Percentiles rank a stretch among this genome's conserved stretches.
Conservation (phyloP, 2,329 filamentous ascomycete species). For the Cladosporium sp. region DNA sequence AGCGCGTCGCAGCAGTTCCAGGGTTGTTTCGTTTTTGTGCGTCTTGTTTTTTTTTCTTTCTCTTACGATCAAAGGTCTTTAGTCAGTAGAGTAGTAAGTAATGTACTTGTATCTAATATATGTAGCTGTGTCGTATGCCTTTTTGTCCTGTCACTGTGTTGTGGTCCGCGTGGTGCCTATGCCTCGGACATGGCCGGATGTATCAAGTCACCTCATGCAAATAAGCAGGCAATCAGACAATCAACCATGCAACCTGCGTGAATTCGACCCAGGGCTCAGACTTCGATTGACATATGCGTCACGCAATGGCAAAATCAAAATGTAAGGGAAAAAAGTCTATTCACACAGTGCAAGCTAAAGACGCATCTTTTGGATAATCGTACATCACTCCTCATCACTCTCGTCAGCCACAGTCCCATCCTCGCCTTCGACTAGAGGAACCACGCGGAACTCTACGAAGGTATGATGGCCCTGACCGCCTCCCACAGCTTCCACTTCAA, state of each 20-base stretch:
- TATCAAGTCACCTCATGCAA: too few species aligned
- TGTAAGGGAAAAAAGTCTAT: neutral
- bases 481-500: conserved; percentile 67
- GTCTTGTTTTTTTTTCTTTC: neutral
- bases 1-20: neutral
- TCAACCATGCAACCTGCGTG: too few species aligned
- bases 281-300: neutral
- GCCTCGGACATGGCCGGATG: neutral
- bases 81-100: neutral
- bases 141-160: neutral
- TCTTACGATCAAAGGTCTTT: neutral
- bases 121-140: neutral
- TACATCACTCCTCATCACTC: conserved; percentile 6
- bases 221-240: too few species aligned
- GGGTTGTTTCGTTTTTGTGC: neutral
- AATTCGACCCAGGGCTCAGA: neutral
- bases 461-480: conserved; percentile 53
- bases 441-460: conserved; percentile 81
- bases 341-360: neutral
- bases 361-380: neutral
- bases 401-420: conserved; percentile 35
- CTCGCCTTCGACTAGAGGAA: conserved; percentile 65
- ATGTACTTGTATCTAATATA: neutral
- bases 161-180: neutral
- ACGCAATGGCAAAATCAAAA: neutral